These are phyloP conservation scores for Penicillium nucicola DNA, from an alignment of 495 filamentous ascomycete genomes.

Conservation along the genomic window DNA sequence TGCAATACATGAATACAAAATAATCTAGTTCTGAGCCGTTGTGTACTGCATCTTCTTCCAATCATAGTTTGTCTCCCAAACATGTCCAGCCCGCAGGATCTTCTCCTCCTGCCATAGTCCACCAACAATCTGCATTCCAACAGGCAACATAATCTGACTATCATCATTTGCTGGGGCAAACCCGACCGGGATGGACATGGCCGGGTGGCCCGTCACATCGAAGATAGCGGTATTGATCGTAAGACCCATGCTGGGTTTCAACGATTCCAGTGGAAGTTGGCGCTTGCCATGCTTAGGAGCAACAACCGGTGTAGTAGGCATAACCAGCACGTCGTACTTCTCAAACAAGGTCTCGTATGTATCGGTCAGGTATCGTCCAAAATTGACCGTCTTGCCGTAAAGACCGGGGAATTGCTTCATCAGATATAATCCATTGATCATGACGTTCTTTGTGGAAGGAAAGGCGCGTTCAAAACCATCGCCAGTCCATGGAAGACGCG, in stretches of 20 bases:
- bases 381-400: slow-evolving; percentile 40
- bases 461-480: slow-evolving; percentile 32
- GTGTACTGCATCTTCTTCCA: slow-evolving; percentile 39
- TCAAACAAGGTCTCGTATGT: slow-evolving; percentile 41
- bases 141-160: slow-evolving; percentile 44
- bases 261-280: slow-evolving; percentile 36
- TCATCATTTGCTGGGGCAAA: slow-evolving; percentile 44
- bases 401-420: slow-evolving; percentile 34
- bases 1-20: neutral
- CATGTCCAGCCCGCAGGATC: slow-evolving; percentile 46
- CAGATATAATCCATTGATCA: slow-evolving; percentile 41
- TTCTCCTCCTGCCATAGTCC: slow-evolving; percentile 37
- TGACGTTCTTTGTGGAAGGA: slow-evolving; percentile 41
- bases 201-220: slow-evolving; percentile 57
- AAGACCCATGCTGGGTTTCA: slow-evolving; percentile 41
- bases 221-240: slow-evolving; percentile 56
- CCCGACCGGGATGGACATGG: slow-evolving; percentile 53
- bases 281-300: slow-evolving; percentile 34
- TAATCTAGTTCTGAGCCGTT: slow-evolving; percentile 5
- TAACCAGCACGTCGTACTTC: slow-evolving; percentile 44
- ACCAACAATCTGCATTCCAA: slow-evolving; percentile 58
- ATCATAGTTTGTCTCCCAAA: slow-evolving; percentile 48
- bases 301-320: slow-evolving; percentile 45
- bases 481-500: slow-evolving; percentile 29
- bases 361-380: slow-evolving; percentile 40